These are phyloP conservation scores for Clarireedia paspali DNA, from an alignment of 2,329 filamentous ascomycete genomes.

Conservation along the genomic window DNA sequence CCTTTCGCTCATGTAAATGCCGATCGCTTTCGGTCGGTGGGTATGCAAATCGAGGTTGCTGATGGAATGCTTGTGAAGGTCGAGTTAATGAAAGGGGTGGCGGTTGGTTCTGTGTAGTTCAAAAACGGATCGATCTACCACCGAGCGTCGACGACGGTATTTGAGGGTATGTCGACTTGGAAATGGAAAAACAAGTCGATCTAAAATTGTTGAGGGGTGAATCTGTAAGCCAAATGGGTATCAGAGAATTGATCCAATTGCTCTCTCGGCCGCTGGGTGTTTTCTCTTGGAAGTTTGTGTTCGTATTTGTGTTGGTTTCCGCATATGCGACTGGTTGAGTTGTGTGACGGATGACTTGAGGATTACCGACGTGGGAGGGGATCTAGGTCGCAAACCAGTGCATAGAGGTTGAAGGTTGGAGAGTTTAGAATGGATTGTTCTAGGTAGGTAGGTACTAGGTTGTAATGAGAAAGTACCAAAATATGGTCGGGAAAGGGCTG, in stretches of 20 bases:
- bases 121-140: neutral
- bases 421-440: no score
- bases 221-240: constrained; percentile 3
- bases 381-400: constrained; percentile 9
- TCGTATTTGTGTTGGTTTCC: neutral
- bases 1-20: neutral
- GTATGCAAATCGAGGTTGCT: no score
- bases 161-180: neutral
- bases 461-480: no score
- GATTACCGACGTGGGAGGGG: neutral
- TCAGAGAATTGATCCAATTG: neutral
- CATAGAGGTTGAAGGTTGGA: neutral
- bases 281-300: neutral
- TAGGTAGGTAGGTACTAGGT: no score
- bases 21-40: neutral
- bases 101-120: neutral
- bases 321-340: neutral
- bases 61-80: neutral
- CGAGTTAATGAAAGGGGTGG: neutral
- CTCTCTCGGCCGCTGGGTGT: neutral
- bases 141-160: neutral
- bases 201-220: neutral
- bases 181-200: neutral
- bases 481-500: no score
- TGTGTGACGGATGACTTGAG: neutral